Evolutionary conservation across 805 yeast genomes (phyloP).

Genomic region (Kodamaea kakaduensis): DNA sequence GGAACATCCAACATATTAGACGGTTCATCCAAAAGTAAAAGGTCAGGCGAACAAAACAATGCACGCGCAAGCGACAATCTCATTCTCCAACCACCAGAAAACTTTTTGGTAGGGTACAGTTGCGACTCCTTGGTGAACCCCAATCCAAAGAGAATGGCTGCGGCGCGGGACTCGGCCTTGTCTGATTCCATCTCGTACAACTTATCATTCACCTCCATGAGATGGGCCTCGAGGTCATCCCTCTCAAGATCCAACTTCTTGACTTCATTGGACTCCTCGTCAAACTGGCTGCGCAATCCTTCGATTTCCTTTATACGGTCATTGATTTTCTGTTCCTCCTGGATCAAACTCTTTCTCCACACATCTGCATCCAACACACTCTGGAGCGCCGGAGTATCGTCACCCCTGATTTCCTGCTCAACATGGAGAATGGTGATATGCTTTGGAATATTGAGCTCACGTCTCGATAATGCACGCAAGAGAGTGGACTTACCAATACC

Average conservation of each 20-base stretch:
- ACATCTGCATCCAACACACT: constrained; percentile 99
- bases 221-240: constrained; percentile 74
- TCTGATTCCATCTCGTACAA: constrained; percentile 92
- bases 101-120: constrained; percentile 74
- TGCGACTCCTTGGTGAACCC: constrained; percentile 93
- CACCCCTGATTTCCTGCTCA: constrained; percentile 95
- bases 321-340: constrained; percentile 70
- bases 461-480: constrained; percentile 82
- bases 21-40: constrained; percentile 93
- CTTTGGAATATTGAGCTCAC: constrained; percentile 91
- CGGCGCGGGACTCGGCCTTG: constrained; percentile 96
- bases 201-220: constrained; percentile 77
- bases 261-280: constrained; percentile 67
- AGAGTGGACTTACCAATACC: constrained; percentile 99
- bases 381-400: constrained; percentile 84
- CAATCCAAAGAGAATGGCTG: constrained; percentile 84
- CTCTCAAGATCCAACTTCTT: constrained; percentile 85
- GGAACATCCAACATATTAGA: constrained; percentile 99
- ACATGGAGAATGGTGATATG: constrained; percentile 95
- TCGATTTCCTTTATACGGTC: constrained; percentile 77
- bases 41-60: constrained; percentile 92
- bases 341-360: constrained; percentile 87
- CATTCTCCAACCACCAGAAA: constrained; percentile 99
- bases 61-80: constrained; percentile 98
- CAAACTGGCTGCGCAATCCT: constrained; percentile 58